Conservation (phyloP, 495 filamentous ascomycete genomes). For the Neurospora intermedia region DNA sequence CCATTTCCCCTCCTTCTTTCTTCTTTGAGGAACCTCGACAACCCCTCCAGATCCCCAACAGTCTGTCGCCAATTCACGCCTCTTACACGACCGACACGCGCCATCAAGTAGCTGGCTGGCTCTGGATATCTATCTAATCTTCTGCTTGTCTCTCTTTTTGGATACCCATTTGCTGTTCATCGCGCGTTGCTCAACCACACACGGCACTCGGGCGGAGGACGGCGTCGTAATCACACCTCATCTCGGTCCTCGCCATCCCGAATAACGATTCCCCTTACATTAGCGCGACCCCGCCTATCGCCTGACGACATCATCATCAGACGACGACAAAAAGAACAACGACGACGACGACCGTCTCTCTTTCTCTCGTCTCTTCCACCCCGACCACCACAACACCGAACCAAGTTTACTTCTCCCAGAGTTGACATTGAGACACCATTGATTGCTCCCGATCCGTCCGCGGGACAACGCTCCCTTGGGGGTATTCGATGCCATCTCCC, state of each 20-base stretch:
- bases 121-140: not conserved
- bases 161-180: not conserved
- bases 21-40: not conserved
- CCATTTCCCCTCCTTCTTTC: not conserved
- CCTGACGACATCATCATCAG: not conserved
- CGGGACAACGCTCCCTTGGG: not conserved
- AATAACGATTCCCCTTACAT: not conserved
- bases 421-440: not conserved
- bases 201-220: too few species aligned
- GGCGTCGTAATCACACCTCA: not conserved
- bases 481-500: not conserved
- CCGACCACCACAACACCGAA: not conserved
- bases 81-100: not conserved
- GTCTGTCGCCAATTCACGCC: not conserved
- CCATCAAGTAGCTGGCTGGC: not conserved
- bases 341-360: not conserved
- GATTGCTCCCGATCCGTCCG: not conserved
- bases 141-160: not conserved
- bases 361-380: not conserved
- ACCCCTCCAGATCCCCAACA: not conserved
- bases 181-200: not conserved
- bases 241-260: not conserved
- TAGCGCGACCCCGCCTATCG: not conserved
- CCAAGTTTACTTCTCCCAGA: not conserved
- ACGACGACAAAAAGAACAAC: not conserved